These are phyloP conservation scores for Klebsormidium nitens DNA, from an alignment of 139 green algal species.

Conservation along the genomic window DNA sequence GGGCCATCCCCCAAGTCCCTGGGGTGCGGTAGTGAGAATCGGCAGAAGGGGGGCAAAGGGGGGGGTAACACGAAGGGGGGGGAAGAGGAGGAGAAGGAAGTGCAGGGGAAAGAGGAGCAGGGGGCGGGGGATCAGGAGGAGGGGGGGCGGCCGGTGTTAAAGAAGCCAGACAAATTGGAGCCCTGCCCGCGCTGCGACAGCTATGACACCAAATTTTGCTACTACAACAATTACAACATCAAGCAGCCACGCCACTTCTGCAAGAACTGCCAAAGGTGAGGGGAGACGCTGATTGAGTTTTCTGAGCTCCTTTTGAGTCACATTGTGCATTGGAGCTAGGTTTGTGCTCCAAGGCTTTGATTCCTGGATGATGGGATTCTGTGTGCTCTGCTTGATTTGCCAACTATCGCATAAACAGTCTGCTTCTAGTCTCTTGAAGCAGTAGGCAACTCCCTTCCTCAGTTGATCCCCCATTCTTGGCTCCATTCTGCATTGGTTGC, in stretches of 20 bases:
- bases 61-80: too few relatives aligned
- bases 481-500: too few relatives aligned
- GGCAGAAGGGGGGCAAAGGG: too few relatives aligned
- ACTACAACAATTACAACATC: slow-evolving; percentile 98
- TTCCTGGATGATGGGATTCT: not conserved
- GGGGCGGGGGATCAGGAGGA: not conserved
- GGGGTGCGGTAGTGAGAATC: too few relatives aligned
- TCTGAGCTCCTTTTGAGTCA: not conserved
- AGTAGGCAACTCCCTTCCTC: too few relatives aligned
- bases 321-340: not conserved
- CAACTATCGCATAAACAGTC: too few relatives aligned
- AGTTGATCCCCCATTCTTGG: too few relatives aligned
- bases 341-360: not conserved
- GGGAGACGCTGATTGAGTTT: too few relatives aligned
- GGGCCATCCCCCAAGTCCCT: too few relatives aligned
- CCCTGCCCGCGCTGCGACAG: slow-evolving; percentile 74
- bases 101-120: slow-evolving; percentile 1
- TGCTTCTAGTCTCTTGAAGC: too few relatives aligned
- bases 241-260: slow-evolving; percentile 90
- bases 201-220: slow-evolving; percentile 91
- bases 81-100: not conserved
- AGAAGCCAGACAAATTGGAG: slow-evolving; percentile 37
- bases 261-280: slow-evolving; percentile 57
- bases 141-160: slow-evolving; percentile 28
- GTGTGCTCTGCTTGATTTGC: not conserved